These are phyloP conservation scores for Rhizopogon vesiculosus DNA, from an alignment of 768 basidiomycete species.

Conservation along the genomic window DNA sequence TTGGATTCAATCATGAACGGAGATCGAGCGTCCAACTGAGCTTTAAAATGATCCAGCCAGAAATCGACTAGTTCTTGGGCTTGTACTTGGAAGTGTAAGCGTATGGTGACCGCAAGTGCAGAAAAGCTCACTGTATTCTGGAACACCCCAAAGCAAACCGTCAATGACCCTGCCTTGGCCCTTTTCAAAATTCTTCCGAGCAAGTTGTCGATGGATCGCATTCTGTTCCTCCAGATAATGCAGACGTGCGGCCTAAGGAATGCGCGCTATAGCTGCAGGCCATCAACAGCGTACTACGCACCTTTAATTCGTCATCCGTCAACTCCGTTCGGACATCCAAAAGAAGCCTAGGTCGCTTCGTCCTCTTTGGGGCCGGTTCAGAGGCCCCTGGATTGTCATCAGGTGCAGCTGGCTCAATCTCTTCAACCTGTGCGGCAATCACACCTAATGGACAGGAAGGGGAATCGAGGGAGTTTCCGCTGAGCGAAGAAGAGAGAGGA, in stretches of 20 bases:
- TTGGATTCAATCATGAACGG: constrained; percentile 14
- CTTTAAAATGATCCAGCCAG: constrained; percentile 69
- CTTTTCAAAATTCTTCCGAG: constrained; percentile 53
- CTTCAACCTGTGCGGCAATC: neutral
- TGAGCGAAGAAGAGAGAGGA: constrained; percentile 1
- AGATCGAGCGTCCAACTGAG: constrained; percentile 62
- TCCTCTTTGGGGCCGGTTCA: constrained; percentile 27
- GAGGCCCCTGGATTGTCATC: neutral
- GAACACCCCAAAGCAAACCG: constrained; percentile 63
- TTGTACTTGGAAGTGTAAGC: constrained; percentile 40
- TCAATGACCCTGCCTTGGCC: constrained; percentile 49
- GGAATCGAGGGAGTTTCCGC: constrained; percentile 4
- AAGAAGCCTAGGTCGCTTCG: constrained; percentile 49
- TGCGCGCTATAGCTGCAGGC: neutral
- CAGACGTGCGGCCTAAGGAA: constrained; percentile 50
- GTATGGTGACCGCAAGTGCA: neutral
- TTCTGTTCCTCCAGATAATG: constrained; percentile 66
- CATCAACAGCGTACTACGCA: constrained; percentile 15
- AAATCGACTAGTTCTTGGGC: constrained; percentile 66
- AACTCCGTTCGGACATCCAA: constrained; percentile 75
- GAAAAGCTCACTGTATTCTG: constrained; percentile 49
- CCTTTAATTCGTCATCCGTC: constrained; percentile 80
- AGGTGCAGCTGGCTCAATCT: neutral
- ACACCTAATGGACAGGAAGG: neutral
- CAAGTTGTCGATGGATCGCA: constrained; percentile 43